Percentiles rank a stretch among this genome's conserved stretches.
phyloP scores from a whole-genome alignment of 192 early-diverging fungal genomes.

The Podila clonocystis region DNA sequence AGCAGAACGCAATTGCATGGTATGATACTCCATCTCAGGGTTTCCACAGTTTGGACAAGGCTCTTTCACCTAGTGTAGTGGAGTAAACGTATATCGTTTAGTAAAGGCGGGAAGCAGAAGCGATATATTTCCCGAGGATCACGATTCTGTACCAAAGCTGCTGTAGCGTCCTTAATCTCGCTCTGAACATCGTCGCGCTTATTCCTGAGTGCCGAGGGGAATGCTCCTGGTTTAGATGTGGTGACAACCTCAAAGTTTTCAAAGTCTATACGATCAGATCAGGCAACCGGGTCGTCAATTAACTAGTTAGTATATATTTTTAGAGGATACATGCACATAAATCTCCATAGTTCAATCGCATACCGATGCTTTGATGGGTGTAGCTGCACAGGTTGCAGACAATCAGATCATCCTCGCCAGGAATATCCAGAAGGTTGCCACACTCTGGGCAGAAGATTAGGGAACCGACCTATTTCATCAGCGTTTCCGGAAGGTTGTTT shows the following conservation, averaged over 20 bases:
- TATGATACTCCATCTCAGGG: slow-evolving; percentile 95
- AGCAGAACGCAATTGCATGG: slow-evolving; percentile 96
- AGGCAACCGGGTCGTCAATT: neutral
- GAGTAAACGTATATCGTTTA: neutral
- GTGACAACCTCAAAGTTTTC: slow-evolving; percentile 87
- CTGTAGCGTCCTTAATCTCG: slow-evolving; percentile 58
- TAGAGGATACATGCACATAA: too few relatives aligned
- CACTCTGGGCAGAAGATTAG: slow-evolving; percentile 94
- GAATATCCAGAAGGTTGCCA: slow-evolving; percentile 90
- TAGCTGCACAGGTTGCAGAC: slow-evolving; percentile 85
- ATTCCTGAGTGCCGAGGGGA: slow-evolving; percentile 79
- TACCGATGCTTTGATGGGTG: slow-evolving; percentile 70
- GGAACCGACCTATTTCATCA: slow-evolving; percentile 59
- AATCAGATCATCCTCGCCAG: slow-evolving; percentile 80
- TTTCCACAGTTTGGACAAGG: slow-evolving; percentile 95
- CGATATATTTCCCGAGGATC: neutral
- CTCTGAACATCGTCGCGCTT: slow-evolving; percentile 74
- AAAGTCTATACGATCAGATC: slow-evolving; percentile 60
- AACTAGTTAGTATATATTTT: neutral
- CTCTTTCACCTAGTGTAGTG: slow-evolving; percentile 83
- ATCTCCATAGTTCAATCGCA: neutral
- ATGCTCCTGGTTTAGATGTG: slow-evolving; percentile 76
- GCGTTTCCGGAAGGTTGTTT: neutral
- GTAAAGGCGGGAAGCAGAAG: neutral
- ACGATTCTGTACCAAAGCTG: slow-evolving; percentile 57